These are phyloP conservation scores for Penicillium capsulatum DNA, from an alignment of 2,329 filamentous ascomycete species.

Conservation along the genomic window DNA sequence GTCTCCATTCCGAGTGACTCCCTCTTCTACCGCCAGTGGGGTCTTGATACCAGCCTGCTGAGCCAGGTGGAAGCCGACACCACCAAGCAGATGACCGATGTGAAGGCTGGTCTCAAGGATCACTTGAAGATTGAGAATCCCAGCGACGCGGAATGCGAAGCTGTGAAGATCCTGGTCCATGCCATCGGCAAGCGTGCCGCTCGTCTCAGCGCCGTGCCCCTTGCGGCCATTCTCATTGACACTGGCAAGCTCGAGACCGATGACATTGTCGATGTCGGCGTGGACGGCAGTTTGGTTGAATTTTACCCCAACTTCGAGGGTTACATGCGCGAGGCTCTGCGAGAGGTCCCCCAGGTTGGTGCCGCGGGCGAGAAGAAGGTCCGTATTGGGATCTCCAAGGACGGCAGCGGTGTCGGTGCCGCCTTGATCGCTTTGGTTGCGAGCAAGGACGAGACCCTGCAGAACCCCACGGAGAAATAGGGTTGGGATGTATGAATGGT, in stretches of 20 bases:
- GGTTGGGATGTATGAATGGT: neutral
- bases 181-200: slow-evolving; percentile 87
- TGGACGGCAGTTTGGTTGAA: slow-evolving; percentile 90
- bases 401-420: slow-evolving; percentile 91
- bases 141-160: slow-evolving; percentile 77
- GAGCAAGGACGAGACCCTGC: slow-evolving; percentile 41
- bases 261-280: slow-evolving; percentile 81
- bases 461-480: slow-evolving; percentile 14
- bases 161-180: slow-evolving; percentile 75
- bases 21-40: slow-evolving; percentile 74
- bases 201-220: slow-evolving; percentile 78
- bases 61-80: slow-evolving; percentile 80
- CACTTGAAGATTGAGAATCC: slow-evolving; percentile 71
- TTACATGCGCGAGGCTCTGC: slow-evolving; percentile 78
- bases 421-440: slow-evolving; percentile 91
- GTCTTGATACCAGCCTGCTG: slow-evolving; percentile 84
- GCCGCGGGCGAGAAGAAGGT: slow-evolving; percentile 75
- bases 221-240: slow-evolving; percentile 77
- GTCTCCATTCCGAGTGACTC: slow-evolving; percentile 64
- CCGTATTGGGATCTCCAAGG: slow-evolving; percentile 92
- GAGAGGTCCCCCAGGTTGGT: slow-evolving; percentile 73
- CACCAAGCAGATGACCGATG: slow-evolving; percentile 64
- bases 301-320: slow-evolving; percentile 92
- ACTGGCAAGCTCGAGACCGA: slow-evolving; percentile 66
- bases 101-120: slow-evolving; percentile 73